A percentile compares a stretch with the other conserved stretches of the same genome.
These are phyloP conservation scores for Gossypium rotundifolium DNA, from an alignment of 345 rosid species.

Conservation along the genomic window DNA sequence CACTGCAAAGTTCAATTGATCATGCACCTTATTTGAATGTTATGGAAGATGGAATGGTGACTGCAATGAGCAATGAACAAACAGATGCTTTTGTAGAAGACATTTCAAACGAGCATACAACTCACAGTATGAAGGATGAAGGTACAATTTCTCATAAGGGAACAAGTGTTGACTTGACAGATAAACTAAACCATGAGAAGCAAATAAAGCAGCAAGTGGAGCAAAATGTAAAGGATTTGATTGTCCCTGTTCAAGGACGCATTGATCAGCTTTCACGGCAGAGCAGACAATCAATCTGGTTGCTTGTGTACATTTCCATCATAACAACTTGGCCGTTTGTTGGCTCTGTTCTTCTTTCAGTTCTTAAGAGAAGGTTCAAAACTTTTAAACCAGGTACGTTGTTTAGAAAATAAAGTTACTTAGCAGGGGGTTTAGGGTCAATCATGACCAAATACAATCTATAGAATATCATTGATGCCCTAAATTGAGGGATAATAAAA, in stretches of 20 bases:
- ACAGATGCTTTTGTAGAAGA: conserved; percentile 12
- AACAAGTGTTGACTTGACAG: conserved; percentile 1
- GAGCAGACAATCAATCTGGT: conserved; percentile 33
- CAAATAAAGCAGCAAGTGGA: conserved; percentile 11
- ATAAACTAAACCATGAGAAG: neutral
- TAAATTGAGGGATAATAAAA: neutral
- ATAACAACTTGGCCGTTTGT: conserved; percentile 39
- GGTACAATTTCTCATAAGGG: conserved; percentile 4
- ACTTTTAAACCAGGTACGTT: conserved; percentile 9
- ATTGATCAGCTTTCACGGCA: conserved; percentile 25
- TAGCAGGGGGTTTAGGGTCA: neutral
- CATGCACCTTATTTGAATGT: conserved; percentile 35
- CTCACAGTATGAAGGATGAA: conserved; percentile 5
- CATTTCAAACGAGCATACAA: neutral
- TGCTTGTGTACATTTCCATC: conserved; percentile 31
- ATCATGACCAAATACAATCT: neutral
- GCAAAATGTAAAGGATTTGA: conserved; percentile 15
- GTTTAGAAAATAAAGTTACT: conserved; percentile 14
- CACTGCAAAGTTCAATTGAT: conserved; percentile 25
- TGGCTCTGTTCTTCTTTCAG: conserved; percentile 29
- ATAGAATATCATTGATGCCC: neutral
- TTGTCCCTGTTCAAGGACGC: conserved; percentile 18
- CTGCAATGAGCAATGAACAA: conserved; percentile 21
- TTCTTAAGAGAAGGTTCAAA: conserved; percentile 31
- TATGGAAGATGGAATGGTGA: conserved; percentile 34